Evolutionary conservation across 1,139 yeast species (phyloP).

Genomic region (Kluyveromyces marxianus): DNA sequence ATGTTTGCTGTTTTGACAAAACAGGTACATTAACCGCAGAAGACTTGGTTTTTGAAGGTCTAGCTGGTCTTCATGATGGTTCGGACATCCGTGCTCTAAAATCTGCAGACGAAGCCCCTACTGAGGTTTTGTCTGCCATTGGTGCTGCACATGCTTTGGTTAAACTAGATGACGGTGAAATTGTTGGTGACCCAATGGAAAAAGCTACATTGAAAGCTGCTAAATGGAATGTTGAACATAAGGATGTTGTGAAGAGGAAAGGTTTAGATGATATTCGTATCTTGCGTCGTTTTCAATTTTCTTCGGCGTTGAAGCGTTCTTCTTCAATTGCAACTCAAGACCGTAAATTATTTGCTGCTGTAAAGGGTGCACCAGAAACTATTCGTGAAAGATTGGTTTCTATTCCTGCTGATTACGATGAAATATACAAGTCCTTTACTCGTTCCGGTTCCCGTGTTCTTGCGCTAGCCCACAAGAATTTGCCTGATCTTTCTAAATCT

Average conservation of each 20-base stretch:
- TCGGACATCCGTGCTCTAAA: conserved; percentile 49
- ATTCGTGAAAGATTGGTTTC: conserved; percentile 65
- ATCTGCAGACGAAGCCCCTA: conserved; percentile 54
- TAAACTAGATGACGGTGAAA: conserved; percentile 87
- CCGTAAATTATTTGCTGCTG: conserved; percentile 67
- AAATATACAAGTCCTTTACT: conserved; percentile 80
- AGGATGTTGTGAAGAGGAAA: conserved; percentile 49
- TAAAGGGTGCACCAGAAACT: conserved; percentile 99
- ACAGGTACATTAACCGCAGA: conserved; percentile 98
- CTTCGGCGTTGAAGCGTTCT: conserved; percentile 92
- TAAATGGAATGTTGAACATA: conserved; percentile 73
- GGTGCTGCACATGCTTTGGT: conserved; percentile 98
- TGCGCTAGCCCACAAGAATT: conserved; percentile 79
- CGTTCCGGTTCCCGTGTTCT: conserved; percentile 95
- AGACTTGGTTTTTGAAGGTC: conserved; percentile 91
- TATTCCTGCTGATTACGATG: conserved; percentile 78
- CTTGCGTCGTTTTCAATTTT: conserved; percentile 91
- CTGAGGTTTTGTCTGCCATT: conserved; percentile 61
- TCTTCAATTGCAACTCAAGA: conserved; percentile 73
- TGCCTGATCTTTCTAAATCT: conserved; percentile 46
- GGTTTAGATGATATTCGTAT: conserved; percentile 56
- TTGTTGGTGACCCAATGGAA: conserved; percentile 99
- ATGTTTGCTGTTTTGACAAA: conserved; percentile 96
- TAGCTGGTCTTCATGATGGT: conserved; percentile 65
- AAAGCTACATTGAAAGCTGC: conserved; percentile 88